Evolutionary conservation across 352 stramenopile species (phyloP).

Genomic region (Phytophthora quininea): DNA sequence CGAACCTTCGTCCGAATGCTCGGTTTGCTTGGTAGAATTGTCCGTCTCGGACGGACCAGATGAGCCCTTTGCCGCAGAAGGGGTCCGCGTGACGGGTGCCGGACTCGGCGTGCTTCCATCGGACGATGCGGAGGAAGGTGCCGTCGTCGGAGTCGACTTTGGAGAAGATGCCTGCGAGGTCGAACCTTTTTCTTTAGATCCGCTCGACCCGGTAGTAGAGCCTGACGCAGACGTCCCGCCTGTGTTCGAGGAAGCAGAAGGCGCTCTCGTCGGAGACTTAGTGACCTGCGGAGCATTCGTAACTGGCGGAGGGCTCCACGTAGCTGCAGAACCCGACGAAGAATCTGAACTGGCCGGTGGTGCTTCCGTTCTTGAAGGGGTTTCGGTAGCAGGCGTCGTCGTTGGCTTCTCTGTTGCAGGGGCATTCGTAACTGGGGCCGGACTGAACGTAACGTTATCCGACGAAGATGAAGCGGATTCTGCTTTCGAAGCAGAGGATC

Average conservation of each 20-base stretch:
- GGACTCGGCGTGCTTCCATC: conserved; percentile 34
- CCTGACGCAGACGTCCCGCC: conserved; percentile 11
- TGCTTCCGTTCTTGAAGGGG: background rate
- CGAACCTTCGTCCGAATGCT: conserved; percentile 9
- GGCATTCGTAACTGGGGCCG: conserved; percentile 30
- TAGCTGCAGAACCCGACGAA: conserved; percentile 22
- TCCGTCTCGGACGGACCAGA: conserved; percentile 14
- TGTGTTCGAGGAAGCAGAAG: conserved; percentile 15
- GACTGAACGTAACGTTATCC: conserved; percentile 25
- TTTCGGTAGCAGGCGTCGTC: conserved; percentile 11
- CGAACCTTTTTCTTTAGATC: background rate
- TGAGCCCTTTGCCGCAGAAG: conserved; percentile 9
- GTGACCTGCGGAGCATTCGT: conserved; percentile 21
- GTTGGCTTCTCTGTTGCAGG: conserved; percentile 17
- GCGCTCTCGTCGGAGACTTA: conserved; percentile 17
- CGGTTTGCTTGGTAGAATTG: conserved; percentile 22
- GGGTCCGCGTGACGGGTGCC: conserved; percentile 38
- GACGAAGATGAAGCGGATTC: conserved; percentile 5
- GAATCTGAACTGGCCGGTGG: conserved; percentile 6
- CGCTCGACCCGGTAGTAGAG: conserved; percentile 17
- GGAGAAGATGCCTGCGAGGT: conserved; percentile 5
- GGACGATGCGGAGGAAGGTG: conserved; percentile 8
- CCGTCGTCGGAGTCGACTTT: conserved; percentile 4
- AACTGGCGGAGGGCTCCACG: conserved; percentile 31
- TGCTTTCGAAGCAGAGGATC: conserved; percentile 14